Conservation (phyloP, 148 eudicot species). For the Camellia lanceoleosa region DNA sequence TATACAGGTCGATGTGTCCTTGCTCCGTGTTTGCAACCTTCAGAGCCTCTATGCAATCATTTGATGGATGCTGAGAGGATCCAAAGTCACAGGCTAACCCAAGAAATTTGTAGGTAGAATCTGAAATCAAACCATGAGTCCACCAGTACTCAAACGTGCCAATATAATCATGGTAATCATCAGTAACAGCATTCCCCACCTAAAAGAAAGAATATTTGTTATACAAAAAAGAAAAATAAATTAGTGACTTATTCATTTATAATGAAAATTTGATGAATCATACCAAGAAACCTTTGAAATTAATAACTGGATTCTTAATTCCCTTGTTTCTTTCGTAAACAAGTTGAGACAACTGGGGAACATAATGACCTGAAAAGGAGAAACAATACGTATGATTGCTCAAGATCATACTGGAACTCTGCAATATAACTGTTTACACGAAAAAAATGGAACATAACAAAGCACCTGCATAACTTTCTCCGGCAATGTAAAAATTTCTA, state of each 20-base stretch:
- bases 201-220: constrained; percentile 16
- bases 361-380: constrained; percentile 69
- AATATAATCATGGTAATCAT: constrained; percentile 75
- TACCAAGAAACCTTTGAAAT: constrained; percentile 95
- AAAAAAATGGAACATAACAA: neutral
- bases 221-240: neutral
- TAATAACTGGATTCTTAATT: constrained; percentile 54
- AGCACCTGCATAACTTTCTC: constrained; percentile 93
- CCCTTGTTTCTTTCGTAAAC: constrained; percentile 73
- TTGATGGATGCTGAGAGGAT: constrained; percentile 72
- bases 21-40: constrained; percentile 53
- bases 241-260: neutral
- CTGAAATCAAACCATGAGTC: constrained; percentile 88
- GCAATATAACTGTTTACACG: neutral
- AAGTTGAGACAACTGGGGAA: constrained; percentile 84
- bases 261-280: neutral
- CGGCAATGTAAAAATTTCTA: constrained; percentile 88
- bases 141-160: constrained; percentile 98
- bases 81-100: constrained; percentile 46
- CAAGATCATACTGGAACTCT: neutral
- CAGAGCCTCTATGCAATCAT: constrained; percentile 48
- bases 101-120: constrained; percentile 65
- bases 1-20: constrained; percentile 87
- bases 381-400: constrained; percentile 10
- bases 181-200: constrained; percentile 96